Base-by-base conservation (phyloP, 805 yeast species). In the Candida alai region DNA sequence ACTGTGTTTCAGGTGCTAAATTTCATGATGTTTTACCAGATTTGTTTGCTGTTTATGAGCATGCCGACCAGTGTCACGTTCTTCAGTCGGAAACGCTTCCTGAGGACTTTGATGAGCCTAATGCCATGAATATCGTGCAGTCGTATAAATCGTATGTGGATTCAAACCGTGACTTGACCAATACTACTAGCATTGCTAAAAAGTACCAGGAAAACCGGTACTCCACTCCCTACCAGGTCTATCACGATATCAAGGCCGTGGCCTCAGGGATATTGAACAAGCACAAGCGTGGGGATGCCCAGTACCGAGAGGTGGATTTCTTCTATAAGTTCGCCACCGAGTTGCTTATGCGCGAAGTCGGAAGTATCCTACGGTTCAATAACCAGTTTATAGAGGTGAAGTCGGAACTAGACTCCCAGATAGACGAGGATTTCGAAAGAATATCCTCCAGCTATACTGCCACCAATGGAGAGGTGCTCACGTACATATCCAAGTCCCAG, bases 191-290 rank as follows among this genome's bases (percentile, higher is more conserved):
- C 0, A 62, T 81, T n/a, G 19, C 46, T 0, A 54, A 61, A 4
- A 74, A 73, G 43, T 61, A 65, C 42, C 21, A 46, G 6, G 54
- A 54, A 1, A 42, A 52, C 1, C 49, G 51, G 2, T 49, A 57
- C 12, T 49, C 52, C 7, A 59, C 72, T 1, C 62, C 81, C 5
- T 82, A 80, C 47, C 61, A 62, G 27, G 48, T 84, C 9, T 83
- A 66, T 47, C 90, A 84, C 48, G 95, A 84, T 52, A 50, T 84
- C 28, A 79, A 71, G 39, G 56, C 80, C 12, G 74, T 79, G 0
- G 61, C 78, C 23, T 66, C 74, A 9, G 48, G 66, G n/a, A 56
- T 65, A 22, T 65, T 82, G 17, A 59, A 67, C 27, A 59, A 67
- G 24, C 61, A 68, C 37, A 67, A 69, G 15, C 62, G 74, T 13